phyloP scores from a whole-genome alignment of 192 early-diverging fungal species.

The Phlyctochytrium planicorne region DNA sequence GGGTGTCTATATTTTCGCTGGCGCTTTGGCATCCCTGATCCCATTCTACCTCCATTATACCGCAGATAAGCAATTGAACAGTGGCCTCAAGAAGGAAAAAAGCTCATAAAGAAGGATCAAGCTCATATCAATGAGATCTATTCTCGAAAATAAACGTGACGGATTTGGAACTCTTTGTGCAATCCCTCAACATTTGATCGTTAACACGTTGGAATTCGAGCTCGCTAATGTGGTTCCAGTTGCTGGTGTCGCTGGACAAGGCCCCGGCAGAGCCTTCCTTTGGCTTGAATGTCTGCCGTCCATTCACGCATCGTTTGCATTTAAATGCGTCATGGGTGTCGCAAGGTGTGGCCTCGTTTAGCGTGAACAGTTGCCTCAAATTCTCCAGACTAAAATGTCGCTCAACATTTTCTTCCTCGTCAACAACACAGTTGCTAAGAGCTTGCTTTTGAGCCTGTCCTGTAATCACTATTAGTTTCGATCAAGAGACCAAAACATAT shows the following conservation, averaged over 20 bases:
- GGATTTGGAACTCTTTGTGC: constrained; percentile 27
- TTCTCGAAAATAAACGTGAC: constrained; percentile 57
- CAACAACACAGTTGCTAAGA: constrained; percentile 90
- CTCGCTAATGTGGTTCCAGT: constrained; percentile 51
- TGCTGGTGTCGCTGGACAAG: constrained; percentile 49
- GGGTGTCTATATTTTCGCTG: background rate
- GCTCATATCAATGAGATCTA: constrained; percentile 28
- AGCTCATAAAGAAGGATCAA: background rate
- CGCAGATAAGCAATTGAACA: background rate
- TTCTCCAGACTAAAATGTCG: constrained; percentile 91
- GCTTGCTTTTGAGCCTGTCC: constrained; percentile 70
- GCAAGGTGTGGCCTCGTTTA: constrained; percentile 67
- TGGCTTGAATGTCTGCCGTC: constrained; percentile 72
- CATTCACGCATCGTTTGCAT: constrained; percentile 85
- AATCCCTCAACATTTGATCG: constrained; percentile 41
- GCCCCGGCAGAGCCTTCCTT: constrained; percentile 43
- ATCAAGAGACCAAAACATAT: constrained; percentile 48
- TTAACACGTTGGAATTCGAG: constrained; percentile 41
- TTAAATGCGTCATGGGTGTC: constrained; percentile 98
- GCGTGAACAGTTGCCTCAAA: constrained; percentile 86
- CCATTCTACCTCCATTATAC: background rate
- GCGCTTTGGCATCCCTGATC: background rate
- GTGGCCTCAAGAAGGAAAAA: background rate
- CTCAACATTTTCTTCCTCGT: constrained; percentile 89
- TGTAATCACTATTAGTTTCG: constrained; percentile 17